Percentiles rank a stretch among this genome's conserved stretches.
These are phyloP conservation scores for Trichoderma sp. DNA, from an alignment of 2,329 filamentous ascomycete genomes.

Conservation along the genomic window DNA sequence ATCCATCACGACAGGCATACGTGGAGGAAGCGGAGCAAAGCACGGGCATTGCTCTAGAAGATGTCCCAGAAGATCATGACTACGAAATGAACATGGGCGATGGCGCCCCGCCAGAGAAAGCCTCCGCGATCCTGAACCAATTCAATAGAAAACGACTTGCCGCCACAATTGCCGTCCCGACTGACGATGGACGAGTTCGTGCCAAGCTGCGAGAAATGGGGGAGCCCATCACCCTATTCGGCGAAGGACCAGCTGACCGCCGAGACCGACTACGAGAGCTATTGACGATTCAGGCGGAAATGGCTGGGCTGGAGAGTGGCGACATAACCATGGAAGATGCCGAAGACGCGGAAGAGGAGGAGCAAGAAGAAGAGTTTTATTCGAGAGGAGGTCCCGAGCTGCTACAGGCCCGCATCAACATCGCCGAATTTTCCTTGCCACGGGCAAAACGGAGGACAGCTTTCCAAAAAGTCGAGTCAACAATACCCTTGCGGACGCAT, in stretches of 20 bases:
- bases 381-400: slow-evolving; percentile 75
- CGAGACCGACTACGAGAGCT: slow-evolving; percentile 83
- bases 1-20: slow-evolving; percentile 88
- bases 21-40: slow-evolving; percentile 77
- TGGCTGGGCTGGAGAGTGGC: slow-evolving; percentile 52
- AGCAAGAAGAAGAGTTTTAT: slow-evolving; percentile 92
- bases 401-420: slow-evolving; percentile 70
- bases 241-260: slow-evolving; percentile 80
- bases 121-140: slow-evolving; percentile 79
- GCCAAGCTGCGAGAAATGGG: slow-evolving; percentile 77
- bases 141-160: slow-evolving; percentile 89
- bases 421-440: slow-evolving; percentile 81
- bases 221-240: slow-evolving; percentile 93
- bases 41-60: slow-evolving; percentile 46
- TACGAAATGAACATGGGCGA: slow-evolving; percentile 71
- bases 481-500: slow-evolving; percentile 82
- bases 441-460: slow-evolving; percentile 73
- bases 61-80: slow-evolving; percentile 68
- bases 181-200: slow-evolving; percentile 85
- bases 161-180: slow-evolving; percentile 86
- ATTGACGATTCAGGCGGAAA: slow-evolving; percentile 69
- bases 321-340: slow-evolving; percentile 62
- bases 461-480: slow-evolving; percentile 75
- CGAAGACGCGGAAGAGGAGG: slow-evolving; percentile 62
- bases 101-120: slow-evolving; percentile 74